Conservation (phyloP, 1,284 basidiomycete species). For the Cutaneotrichosporon mucoides region DNA sequence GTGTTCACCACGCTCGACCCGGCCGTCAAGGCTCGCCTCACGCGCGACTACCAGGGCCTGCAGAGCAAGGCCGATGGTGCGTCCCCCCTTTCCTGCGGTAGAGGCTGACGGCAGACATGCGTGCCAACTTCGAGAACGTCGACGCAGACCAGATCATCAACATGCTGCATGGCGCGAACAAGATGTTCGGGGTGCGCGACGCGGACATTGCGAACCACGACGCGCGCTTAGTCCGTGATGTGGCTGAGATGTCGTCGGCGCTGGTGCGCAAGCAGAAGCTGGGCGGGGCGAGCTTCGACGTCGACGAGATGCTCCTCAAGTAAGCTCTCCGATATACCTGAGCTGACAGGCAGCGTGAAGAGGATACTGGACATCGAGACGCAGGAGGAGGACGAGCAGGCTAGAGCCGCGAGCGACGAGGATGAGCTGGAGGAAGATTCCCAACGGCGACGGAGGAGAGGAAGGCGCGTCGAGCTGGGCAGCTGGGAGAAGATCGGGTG, state of each 20-base stretch:
- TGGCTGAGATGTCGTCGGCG: conserved; percentile 29
- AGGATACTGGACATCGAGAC: conserved; percentile 32
- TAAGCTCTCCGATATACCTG: conserved; percentile 14
- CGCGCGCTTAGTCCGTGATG: conserved; percentile 31
- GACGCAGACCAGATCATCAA: conserved; percentile 20
- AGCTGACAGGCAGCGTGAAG: conserved; percentile 25
- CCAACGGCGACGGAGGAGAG: conserved; percentile 5
- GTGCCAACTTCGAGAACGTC: conserved; percentile 31
- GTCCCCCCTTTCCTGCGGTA: neutral
- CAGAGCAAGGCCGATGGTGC: conserved; percentile 36
- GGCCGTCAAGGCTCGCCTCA: conserved; percentile 24
- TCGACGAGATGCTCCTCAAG: conserved; percentile 49
- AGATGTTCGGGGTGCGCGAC: conserved; percentile 28
- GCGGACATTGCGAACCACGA: conserved; percentile 35
- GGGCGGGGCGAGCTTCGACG: conserved; percentile 49
- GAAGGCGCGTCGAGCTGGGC: conserved; percentile 24
- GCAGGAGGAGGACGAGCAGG: conserved; percentile 22
- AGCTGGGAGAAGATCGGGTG: conserved; percentile 49
- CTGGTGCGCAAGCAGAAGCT: conserved; percentile 45
- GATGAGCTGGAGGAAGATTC: conserved; percentile 23
- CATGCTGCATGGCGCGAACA: conserved; percentile 15
- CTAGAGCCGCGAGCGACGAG: conserved; percentile 21
- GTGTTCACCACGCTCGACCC: conserved; percentile 28
- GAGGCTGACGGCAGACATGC: conserved; percentile 25
- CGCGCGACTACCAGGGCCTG: conserved; percentile 24